Conservation (phyloP, 164 flowering plant genomes). For the Vitis rotundifolia region DNA sequence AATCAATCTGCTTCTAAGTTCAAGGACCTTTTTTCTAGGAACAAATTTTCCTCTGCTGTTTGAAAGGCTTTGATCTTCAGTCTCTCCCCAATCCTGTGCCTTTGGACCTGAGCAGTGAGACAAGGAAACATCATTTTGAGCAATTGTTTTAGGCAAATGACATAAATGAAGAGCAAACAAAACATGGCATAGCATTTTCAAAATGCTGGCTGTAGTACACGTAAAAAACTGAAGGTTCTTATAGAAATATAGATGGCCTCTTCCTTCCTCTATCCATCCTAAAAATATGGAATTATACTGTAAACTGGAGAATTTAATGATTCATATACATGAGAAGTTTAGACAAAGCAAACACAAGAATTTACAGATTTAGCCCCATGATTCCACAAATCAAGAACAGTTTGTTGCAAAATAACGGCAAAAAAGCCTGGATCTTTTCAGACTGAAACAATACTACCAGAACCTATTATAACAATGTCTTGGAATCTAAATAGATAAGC, state of each 20-base stretch:
- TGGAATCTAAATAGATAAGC: not conserved
- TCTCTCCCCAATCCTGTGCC: conserved; percentile 22
- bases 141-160: conserved; percentile 5
- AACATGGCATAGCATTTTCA: not conserved
- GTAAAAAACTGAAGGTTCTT: not conserved
- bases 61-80: conserved; percentile 21
- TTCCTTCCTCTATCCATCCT: too few species aligned
- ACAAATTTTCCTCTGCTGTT: conserved; percentile 59
- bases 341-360: not conserved
- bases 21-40: conserved; percentile 52
- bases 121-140: conserved; percentile 17
- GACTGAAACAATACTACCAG: too few species aligned
- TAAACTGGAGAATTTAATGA: not conserved
- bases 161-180: not conserved
- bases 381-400: not conserved
- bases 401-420: too few species aligned
- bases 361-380: not conserved
- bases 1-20: conserved; percentile 62
- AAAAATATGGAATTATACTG: not conserved
- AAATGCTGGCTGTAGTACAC: not conserved
- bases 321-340: not conserved
- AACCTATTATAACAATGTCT: not conserved
- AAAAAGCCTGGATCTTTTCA: too few species aligned
- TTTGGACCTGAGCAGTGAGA: too few species aligned
- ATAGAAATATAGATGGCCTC: too few species aligned